Evolutionary conservation across 2,329 filamentous ascomycete species (phyloP).

Genomic region (Coniochaeta prunicola): DNA sequence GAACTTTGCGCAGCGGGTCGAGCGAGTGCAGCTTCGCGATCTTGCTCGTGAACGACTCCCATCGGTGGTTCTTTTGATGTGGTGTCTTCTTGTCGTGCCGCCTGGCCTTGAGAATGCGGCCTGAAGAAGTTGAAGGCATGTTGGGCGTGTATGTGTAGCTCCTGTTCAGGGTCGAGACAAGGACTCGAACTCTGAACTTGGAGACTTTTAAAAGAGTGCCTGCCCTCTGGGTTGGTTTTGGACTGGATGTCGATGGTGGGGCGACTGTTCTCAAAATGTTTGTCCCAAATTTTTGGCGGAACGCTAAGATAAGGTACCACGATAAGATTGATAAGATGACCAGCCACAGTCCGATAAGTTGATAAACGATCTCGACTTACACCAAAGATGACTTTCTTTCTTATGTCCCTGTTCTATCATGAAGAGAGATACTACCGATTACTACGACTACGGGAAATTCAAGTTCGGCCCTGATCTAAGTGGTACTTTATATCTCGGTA

Average conservation of each 20-base stretch:
- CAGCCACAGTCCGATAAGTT: neutral
- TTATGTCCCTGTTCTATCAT: neutral
- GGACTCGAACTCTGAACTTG: neutral
- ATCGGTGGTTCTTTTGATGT: constrained; percentile 78
- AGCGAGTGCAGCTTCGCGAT: constrained; percentile 83
- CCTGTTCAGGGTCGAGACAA: neutral
- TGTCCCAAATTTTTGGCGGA: neutral
- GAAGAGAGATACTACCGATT: neutral
- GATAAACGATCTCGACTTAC: neutral
- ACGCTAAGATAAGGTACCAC: neutral
- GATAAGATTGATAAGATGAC: neutral
- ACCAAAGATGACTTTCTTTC: neutral
- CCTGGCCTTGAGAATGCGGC: constrained; percentile 60
- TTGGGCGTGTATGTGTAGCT: constrained; percentile 20
- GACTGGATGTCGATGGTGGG: neutral
- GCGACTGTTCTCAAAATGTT: neutral
- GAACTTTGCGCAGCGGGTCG: constrained; percentile 85
- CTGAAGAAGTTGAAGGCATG: constrained; percentile 57
- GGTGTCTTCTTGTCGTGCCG: constrained; percentile 65
- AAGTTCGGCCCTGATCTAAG: no score
- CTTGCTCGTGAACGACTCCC: constrained; percentile 85
- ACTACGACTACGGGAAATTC: neutral
- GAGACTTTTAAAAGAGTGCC: neutral
- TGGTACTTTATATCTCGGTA: no score
- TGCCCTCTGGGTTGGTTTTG: neutral